Evolutionary conservation across 345 rosid species (phyloP).

Genomic region (Hypericum perforatum): DNA sequence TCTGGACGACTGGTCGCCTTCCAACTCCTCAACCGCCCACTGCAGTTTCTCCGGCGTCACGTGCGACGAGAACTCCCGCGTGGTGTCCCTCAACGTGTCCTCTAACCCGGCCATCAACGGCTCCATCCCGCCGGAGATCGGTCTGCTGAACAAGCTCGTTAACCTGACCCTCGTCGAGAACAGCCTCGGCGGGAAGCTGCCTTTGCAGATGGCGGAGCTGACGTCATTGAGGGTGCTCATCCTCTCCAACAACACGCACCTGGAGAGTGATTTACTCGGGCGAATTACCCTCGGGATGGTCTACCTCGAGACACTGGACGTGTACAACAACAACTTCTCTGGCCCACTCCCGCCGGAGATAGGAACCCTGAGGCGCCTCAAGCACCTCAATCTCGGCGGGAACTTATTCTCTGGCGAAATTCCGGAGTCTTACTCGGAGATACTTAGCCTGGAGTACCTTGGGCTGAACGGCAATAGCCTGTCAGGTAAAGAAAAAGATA

Average conservation of each 20-base stretch:
- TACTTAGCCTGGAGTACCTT: constrained; percentile 52
- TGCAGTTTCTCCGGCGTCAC: constrained; percentile 78
- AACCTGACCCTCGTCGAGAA: constrained; percentile 42
- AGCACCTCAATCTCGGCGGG: constrained; percentile 54
- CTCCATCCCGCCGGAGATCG: constrained; percentile 58
- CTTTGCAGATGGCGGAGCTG: constrained; percentile 47
- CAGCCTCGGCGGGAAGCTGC: constrained; percentile 52
- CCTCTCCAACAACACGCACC: constrained; percentile 43
- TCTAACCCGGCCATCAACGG: constrained; percentile 38
- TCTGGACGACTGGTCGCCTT: constrained; percentile 60
- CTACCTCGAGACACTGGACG: constrained; percentile 50
- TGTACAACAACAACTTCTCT: constrained; percentile 56
- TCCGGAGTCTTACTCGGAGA: constrained; percentile 61
- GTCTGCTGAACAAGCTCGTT: constrained; percentile 42
- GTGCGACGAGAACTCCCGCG: constrained; percentile 42
- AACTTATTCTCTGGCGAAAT: constrained; percentile 65
- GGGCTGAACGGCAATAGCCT: constrained; percentile 54
- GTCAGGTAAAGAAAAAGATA: constrained; percentile 20
- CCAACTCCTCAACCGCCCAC: constrained; percentile 40
- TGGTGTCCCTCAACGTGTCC: constrained; percentile 52
- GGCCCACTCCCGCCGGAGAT: constrained; percentile 52
- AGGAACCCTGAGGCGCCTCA: constrained; percentile 37
- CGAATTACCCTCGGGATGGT: constrained; percentile 37
- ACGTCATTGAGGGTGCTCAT: constrained; percentile 47
- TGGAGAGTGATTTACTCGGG: constrained; percentile 50